Evolutionary conservation across 2,329 filamentous ascomycete genomes (phyloP).

Genomic region (Diaporthe ampelina): DNA sequence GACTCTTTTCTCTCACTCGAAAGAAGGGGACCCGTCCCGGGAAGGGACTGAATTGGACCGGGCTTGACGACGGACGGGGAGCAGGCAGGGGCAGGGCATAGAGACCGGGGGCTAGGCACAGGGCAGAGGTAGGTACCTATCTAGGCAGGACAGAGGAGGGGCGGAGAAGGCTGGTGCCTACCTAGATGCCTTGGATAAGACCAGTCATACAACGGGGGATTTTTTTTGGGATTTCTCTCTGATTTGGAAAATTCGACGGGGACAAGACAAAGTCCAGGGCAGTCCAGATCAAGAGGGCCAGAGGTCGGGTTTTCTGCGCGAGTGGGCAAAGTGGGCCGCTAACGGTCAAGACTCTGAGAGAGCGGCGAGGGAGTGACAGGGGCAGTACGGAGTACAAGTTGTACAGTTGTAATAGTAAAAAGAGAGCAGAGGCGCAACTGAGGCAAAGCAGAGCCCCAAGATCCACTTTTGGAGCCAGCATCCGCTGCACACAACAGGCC

Average conservation of each 20-base stretch:
- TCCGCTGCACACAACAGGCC: background rate
- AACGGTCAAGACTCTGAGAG: background rate
- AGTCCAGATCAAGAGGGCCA: constrained; percentile 28
- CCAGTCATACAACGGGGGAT: constrained; percentile 1
- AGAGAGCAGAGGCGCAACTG: background rate
- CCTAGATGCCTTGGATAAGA: background rate
- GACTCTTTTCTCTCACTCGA: constrained; percentile 3
- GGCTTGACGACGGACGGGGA: constrained; percentile 13
- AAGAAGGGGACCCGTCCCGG: background rate
- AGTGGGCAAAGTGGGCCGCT: constrained; percentile 32
- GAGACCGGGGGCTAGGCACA: background rate
- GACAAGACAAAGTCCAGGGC: constrained; percentile 20
- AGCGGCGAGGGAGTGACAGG: constrained; percentile 14
- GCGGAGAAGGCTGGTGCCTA: constrained; percentile 10
- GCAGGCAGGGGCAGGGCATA: constrained; percentile 20
- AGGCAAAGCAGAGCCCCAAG: constrained; percentile 28
- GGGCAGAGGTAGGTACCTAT: background rate
- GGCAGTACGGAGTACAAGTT: background rate
- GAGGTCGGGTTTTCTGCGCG: constrained; percentile 19
- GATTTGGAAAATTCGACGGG: constrained; percentile 17
- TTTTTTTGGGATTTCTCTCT: background rate
- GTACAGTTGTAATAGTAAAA: background rate
- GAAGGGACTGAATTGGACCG: constrained; percentile 10
- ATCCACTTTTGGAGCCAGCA: constrained; percentile 22
- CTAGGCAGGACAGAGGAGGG: background rate